Conservation (phyloP, 345 rosid genomes). For the Brassica incana region DNA sequence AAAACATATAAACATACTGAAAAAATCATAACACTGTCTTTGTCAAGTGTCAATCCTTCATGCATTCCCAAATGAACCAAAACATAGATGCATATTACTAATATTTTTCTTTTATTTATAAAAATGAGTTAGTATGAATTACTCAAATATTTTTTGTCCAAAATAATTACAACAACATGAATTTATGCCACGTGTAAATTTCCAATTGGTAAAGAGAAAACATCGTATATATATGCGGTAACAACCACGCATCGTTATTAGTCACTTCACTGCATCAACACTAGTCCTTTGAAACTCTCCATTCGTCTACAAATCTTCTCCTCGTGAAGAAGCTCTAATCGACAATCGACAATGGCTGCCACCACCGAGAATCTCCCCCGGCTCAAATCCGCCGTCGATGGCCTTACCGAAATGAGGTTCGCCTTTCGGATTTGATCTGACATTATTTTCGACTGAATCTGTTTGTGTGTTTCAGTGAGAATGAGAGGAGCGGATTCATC, state of each 20-base stretch:
- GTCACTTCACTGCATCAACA: constrained; percentile 21
- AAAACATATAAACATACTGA: no score
- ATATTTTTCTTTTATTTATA: no score
- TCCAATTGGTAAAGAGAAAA: not conserved
- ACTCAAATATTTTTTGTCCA: no score
- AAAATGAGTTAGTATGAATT: no score
- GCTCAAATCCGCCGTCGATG: constrained; percentile 54
- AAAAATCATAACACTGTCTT: no score
- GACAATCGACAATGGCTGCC: constrained; percentile 50
- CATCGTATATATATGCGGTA: not conserved
- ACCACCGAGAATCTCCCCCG: constrained; percentile 58
- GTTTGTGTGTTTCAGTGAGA: constrained; percentile 31
- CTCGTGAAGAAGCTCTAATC: constrained; percentile 15
- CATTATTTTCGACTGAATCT: constrained; percentile 2
- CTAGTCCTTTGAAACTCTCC: constrained; percentile 5
- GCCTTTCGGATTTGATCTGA: constrained; percentile 17
- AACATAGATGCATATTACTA: no score
- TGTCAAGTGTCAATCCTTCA: no score
- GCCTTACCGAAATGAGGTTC: constrained; percentile 76
- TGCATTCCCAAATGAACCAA: no score
- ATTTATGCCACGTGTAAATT: not conserved
- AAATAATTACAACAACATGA: no score
- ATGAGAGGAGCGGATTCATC: constrained; percentile 62
- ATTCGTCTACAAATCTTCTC: constrained; percentile 8
- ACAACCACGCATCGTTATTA: constrained; percentile 13